Conservation (phyloP, 345 rosid species). For the Eucalyptus coolabah region DNA sequence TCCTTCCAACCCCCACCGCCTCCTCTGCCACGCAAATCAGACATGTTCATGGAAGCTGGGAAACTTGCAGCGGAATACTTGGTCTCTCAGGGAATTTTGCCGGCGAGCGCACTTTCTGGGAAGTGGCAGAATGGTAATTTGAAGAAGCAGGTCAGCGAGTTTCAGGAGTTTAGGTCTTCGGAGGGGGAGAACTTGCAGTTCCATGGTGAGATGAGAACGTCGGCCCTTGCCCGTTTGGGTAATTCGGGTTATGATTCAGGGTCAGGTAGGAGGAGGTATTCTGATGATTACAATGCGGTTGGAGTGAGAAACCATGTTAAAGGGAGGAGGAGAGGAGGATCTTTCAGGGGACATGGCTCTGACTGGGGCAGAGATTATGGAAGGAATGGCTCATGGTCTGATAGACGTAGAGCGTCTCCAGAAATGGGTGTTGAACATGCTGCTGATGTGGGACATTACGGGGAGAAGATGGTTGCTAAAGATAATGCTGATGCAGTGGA, state of each 20-base stretch:
- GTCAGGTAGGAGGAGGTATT: constrained; percentile 41
- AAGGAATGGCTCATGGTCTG: constrained; percentile 69
- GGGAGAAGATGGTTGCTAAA: constrained; percentile 46
- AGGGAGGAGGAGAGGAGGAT: constrained; percentile 63
- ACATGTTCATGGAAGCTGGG: constrained; percentile 83
- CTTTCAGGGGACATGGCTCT: constrained; percentile 29
- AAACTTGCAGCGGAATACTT: constrained; percentile 89
- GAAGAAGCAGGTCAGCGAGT: constrained; percentile 46
- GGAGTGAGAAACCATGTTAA: constrained; percentile 39
- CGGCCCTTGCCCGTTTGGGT: constrained; percentile 42
- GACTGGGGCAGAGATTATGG: constrained; percentile 65
- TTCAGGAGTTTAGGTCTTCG: constrained; percentile 48
- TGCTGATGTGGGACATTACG: constrained; percentile 29
- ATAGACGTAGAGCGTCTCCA: constrained; percentile 24
- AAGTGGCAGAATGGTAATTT: constrained; percentile 74
- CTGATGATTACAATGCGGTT: constrained; percentile 41
- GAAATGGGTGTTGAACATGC: constrained; percentile 40
- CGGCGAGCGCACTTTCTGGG: constrained; percentile 42
- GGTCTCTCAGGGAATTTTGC: constrained; percentile 68
- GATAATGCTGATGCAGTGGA: constrained; percentile 39
- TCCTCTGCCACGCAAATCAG: constrained; percentile 21
- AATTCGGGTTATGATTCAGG: constrained; percentile 29
- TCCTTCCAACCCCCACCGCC: constrained; percentile 34
- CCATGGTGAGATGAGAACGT: constrained; percentile 27
- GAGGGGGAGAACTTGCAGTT: constrained; percentile 35